Base-by-base conservation (phyloP, 768 basidiomycete genomes). In the Lactifluus echinatus region DNA sequence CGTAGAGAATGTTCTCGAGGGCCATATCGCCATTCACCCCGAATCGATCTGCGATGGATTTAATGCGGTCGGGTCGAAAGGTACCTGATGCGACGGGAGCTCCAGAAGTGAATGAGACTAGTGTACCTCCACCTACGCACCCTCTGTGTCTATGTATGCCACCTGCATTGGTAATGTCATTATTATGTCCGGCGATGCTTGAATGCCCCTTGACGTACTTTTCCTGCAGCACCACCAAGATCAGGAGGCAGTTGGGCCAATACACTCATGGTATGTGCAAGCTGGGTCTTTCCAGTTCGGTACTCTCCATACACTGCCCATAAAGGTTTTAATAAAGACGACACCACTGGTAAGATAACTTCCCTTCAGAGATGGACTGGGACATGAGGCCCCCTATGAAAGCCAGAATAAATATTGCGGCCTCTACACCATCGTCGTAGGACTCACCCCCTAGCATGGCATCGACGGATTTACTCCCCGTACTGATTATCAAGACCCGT, bases 231-330 rank as follows among this genome's bases (percentile, higher is more conserved):
- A 7, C 94, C 94, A 6, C 93, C 93, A 65, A 93, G 78, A 49
- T 95, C 93, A 2, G 82, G 75, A 28, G 94, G 94, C 44, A 97
- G 79, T 67, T 98, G 94, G 4, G 91, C 72, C 4, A 93, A 75
- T 7, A 98, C 90, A 65, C 89, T 91, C 79, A 96, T 87, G 12
- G 94, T 98, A 71, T 96, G 95, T 24, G 91, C 92, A 49, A 95
- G 76, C 68, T 98, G 95, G 5, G 94, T 96, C 72, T 95, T 94
- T 29, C 94, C 94, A 0, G 95, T 97, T 31, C 94, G 81, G 70
- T 89, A 97, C 71, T 98, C 94, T 44, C 95, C 94, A 66, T 93
- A 98, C 2, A 97, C 93, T 92, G 57, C 15, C 26, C 23, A 40
- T 7, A 45, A 48, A 43, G 53, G 39, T 53, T 51, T 54, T 50